phyloP scores from a whole-genome alignment of 2,329 filamentous ascomycete genomes.

The Apiospora pterosperma region DNA sequence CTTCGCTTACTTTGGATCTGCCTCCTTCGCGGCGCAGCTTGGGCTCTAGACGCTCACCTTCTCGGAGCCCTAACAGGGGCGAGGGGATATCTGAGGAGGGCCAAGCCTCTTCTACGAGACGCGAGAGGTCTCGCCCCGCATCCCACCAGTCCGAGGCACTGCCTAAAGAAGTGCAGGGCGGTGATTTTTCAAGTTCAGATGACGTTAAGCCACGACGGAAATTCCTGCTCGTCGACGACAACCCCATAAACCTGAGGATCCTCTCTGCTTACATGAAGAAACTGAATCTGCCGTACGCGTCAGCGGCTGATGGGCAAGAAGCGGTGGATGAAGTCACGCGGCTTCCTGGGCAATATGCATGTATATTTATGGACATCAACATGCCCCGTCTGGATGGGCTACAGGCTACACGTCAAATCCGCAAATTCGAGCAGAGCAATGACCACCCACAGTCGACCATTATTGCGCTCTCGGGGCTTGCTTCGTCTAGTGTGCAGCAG shows the following conservation, averaged over 20 bases:
- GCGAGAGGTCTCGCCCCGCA: neutral
- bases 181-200: constrained; percentile 4
- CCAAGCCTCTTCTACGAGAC: neutral
- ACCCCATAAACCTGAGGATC: constrained; percentile 32
- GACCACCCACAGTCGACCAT: constrained; percentile 34
- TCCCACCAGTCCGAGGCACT: neutral
- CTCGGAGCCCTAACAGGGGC: neutral
- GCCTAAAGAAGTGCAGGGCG: neutral
- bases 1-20: neutral
- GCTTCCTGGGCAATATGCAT: neutral
- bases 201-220: neutral
- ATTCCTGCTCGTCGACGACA: constrained; percentile 36
- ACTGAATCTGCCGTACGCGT: constrained; percentile 24
- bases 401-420: constrained; percentile 35
- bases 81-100: neutral
- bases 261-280: constrained; percentile 26
- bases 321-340: constrained; percentile 31
- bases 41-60: neutral
- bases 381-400: constrained; percentile 44
- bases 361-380: constrained; percentile 32
- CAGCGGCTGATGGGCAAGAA: constrained; percentile 33
- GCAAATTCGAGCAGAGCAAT: constrained; percentile 35
- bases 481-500: constrained; percentile 37
- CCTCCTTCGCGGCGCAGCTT: neutral
- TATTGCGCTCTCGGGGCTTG: constrained; percentile 42